Evolutionary conservation across 2,329 filamentous ascomycete genomes (phyloP).

Genomic region (Neofusicoccum parvum): DNA sequence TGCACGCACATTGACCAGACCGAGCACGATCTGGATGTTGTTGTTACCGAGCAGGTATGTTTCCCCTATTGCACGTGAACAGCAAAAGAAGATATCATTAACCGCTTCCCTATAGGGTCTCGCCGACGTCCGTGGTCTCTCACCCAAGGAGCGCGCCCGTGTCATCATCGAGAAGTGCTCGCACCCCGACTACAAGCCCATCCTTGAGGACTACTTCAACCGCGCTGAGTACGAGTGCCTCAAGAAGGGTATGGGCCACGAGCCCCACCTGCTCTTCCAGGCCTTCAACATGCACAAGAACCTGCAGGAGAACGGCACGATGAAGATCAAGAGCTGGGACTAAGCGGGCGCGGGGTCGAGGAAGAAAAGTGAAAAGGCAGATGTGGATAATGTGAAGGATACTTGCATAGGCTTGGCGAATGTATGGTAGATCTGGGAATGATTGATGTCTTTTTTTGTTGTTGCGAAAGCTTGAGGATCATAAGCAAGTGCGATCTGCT

Average conservation of each 20-base stretch:
- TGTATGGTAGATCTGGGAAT: constrained; percentile 5
- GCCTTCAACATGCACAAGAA: constrained; percentile 88
- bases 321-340: constrained; percentile 76
- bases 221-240: constrained; percentile 85
- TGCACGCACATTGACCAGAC: constrained; percentile 91
- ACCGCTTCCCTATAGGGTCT: constrained; percentile 64
- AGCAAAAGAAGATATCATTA: not conserved
- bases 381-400: not conserved
- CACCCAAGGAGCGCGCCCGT: constrained; percentile 75
- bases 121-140: constrained; percentile 81
- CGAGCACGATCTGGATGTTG: constrained; percentile 87
- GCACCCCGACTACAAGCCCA: constrained; percentile 81
- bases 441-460: not conserved
- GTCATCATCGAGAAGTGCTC: constrained; percentile 87
- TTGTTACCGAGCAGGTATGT: constrained; percentile 67
- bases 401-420: constrained; percentile 11
- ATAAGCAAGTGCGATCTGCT: too few relatives aligned
- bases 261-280: constrained; percentile 86
- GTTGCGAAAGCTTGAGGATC: too few relatives aligned
- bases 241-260: constrained; percentile 84
- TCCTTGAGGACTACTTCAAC: constrained; percentile 79
- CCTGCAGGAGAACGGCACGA: constrained; percentile 78
- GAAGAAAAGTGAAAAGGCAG: not conserved
- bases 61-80: not conserved
- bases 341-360: not conserved